phyloP scores from a whole-genome alignment of 176 grass and related monocot species.

The Paspalum notatum region DNA sequence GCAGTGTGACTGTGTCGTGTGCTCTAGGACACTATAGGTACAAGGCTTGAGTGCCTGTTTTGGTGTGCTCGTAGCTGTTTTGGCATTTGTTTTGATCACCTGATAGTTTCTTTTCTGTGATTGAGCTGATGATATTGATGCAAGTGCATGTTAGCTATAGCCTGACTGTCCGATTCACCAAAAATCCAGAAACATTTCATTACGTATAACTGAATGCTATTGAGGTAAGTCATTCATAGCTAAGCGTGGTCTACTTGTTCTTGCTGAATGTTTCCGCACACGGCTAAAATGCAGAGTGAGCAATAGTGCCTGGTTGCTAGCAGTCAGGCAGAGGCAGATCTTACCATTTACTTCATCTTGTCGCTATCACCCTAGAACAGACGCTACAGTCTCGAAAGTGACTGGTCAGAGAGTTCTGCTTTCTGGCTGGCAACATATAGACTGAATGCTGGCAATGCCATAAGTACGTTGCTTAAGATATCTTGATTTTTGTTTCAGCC shows the following conservation, averaged over 20 bases:
- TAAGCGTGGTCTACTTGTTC: conserved; percentile 5
- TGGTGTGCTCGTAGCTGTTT: conserved; percentile 6
- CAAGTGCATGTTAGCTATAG: conserved; percentile 11
- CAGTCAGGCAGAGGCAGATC: conserved; percentile 31
- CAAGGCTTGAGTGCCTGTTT: conserved; percentile 19
- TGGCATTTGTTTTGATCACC: neutral
- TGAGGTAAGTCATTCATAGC: neutral
- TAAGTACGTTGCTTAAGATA: conserved; percentile 6
- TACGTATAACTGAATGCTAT: conserved; percentile 11
- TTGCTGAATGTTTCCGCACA: conserved; percentile 35
- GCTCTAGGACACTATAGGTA: neutral
- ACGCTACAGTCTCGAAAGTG: conserved; percentile 10
- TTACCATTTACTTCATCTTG: conserved; percentile 40
- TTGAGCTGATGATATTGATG: neutral
- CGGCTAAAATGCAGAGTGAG: conserved; percentile 1
- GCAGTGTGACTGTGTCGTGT: neutral
- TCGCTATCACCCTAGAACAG: conserved; percentile 33
- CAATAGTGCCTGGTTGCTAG: conserved; percentile 25
- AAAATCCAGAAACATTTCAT: neutral
- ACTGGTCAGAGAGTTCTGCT: conserved; percentile 8
- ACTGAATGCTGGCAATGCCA: conserved; percentile 10
- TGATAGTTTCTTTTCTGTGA: conserved; percentile 5
- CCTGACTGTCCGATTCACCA: neutral
- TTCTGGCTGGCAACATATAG: conserved; percentile 1
- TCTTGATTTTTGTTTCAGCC: conserved; percentile 12